Base-by-base conservation (phyloP, 495 filamentous ascomycete species). In the Lophiostoma macrostomum region DNA sequence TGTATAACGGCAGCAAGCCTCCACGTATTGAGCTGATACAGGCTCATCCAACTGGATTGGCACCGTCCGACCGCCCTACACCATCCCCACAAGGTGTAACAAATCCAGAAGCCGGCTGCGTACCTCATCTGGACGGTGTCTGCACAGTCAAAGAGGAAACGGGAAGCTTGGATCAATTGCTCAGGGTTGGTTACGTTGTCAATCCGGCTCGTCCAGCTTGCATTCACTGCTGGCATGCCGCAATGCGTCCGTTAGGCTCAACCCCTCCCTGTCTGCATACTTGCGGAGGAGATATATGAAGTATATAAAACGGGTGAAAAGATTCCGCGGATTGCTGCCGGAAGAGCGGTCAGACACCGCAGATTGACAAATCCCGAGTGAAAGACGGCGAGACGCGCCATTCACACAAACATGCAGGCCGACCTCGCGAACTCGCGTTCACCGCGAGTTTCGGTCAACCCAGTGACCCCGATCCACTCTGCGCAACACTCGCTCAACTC, bases 401-500 rank as follows among this genome's bases (percentile, higher is more conserved):
- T 12, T 1, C 12, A 22, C 8, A 34, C 31, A 46, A 47, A 25
- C 34, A 54, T 54, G 51, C 41, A 30, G 19, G 51, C 41, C 41
- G 28, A 36, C 30, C 14, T 11, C 13, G n/a, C 43, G 14, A 13
- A 14, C 20, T 43, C 37, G 18, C 40, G n/a, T 25, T 46, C 47
- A 53, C 47, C 44, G 34, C 43, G 34, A 43, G 20, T 25, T 14
- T 16, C 53, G 34, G 19, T 47, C 13, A n/a, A 46, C 16, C 58
- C 58, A 5, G 34, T 52, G 2, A 62, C 58, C 2, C 62, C 62
- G 13, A 19, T 62, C 25, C 62, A 65, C 52, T 58, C 58, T 19
- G 44, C 62, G 13, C 62, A 65, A 18, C 53, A 58, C 42, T 65
- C 62, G 5, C 34, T 62, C 27, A 48, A 41, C 54, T 58, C 49